Evolutionary conservation across 2,329 filamentous ascomycete genomes (phyloP), one percentile per base, ranked within the genome.

Genomic region (Colletotrichum orbiculare): DNA sequence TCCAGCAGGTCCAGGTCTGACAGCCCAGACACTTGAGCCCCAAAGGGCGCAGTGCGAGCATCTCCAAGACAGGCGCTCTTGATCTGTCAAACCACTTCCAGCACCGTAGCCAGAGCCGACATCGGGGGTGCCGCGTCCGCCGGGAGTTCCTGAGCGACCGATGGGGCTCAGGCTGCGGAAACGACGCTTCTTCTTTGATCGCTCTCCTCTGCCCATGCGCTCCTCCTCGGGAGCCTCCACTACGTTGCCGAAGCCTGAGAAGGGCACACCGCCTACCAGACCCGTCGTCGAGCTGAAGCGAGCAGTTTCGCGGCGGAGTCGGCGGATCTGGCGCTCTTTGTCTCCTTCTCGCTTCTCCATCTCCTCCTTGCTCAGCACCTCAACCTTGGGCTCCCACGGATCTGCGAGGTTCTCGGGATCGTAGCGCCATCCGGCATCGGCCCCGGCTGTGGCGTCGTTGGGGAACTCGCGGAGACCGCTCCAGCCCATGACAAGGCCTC

Each of bases 321-420:
- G 86, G 64, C 96, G 86, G 43, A 97, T 91, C 77, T 98, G 93
- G 60, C 96, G 85, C 78, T 99, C 96, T 46, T 96, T 87, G 74
- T 99, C 96, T 55, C 93, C 93, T 77, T 99, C 96, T 35, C 96
- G 88, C 81, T 97, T 97, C 79, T 99, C 96, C 58, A 99, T 98
- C 74, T 99, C 96, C 72, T 99, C 96, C 71, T 97, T 97, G 43
- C 91, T 94, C 2, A 99, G 80, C 0, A 86, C 83, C 75, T 95
- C 92, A 8, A 96, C 84, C 80, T 92, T 93, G 7, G 92, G 91
- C 74, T 94, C 91, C 92, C 92, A 96, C 67, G 92, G 90, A 68
- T 92, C 90, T 8, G 87, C 94, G 4, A 98, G 84, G 64, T 93
- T 91, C 73, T 98, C 96, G 3, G 93, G 92, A 70, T 99, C 96